Evolutionary conservation across 495 filamentous ascomycete genomes (phyloP).

Genomic region (Lophiotrema nucula): DNA sequence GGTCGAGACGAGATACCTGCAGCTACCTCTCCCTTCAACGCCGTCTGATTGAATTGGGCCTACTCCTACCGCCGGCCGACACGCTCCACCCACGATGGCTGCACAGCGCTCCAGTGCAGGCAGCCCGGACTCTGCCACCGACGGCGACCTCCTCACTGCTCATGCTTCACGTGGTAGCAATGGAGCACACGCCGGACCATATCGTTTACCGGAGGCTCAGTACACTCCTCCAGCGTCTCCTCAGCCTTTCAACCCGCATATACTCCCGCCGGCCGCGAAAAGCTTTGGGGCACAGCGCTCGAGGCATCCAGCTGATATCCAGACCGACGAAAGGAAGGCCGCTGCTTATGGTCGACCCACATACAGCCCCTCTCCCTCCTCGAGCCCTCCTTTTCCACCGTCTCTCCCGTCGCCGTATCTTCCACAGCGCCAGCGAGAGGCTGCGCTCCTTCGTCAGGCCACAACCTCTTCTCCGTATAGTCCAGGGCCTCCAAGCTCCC

Average conservation of each 20-base stretch:
- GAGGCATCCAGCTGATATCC: constrained; percentile 8
- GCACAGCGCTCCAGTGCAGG: background rate
- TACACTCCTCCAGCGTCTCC: constrained; percentile 27
- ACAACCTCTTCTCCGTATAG: constrained; percentile 11
- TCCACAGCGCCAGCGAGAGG: constrained; percentile 5
- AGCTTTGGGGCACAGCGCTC: constrained; percentile 9
- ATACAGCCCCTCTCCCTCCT: constrained; percentile 25
- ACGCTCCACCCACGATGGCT: background rate
- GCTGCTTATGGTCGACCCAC: constrained; percentile 6
- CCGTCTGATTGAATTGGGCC: constrained; percentile 3
- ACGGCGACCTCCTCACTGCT: background rate
- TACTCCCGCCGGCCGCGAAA: background rate
- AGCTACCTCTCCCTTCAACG: background rate
- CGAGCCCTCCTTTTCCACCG: constrained; percentile 21
- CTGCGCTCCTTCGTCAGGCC: constrained; percentile 22
- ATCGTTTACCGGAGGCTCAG: constrained; percentile 3
- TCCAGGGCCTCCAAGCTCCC: constrained; percentile 19
- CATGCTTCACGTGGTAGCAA: background rate
- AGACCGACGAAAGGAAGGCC: background rate
- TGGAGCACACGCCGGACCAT: constrained; percentile 10
- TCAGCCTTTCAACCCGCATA: constrained; percentile 10
- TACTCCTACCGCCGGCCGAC: background rate
- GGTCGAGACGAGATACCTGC: background rate
- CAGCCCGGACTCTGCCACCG: background rate
- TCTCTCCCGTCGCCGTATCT: constrained; percentile 15